Base-by-base conservation (phyloP, 306 rosid genomes). In the Vigna trinervia region DNA sequence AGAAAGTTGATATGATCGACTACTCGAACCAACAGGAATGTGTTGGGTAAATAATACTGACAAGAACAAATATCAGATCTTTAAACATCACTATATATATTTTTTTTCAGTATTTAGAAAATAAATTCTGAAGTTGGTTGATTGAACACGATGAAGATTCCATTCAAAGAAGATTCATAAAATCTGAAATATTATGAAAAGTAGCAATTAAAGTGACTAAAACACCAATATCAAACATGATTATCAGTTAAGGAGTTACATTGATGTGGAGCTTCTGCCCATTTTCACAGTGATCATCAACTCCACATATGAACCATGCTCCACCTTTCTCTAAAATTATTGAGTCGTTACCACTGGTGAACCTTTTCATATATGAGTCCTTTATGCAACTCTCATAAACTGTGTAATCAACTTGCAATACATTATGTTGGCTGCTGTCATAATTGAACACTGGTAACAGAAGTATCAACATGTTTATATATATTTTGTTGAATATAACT, bases 281-380 rank as follows among this genome's bases (percentile, higher is more conserved):
- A 47, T 56, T 66, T 74, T 74, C 63, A 57, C 69, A 65, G 70
- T 46, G 80, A 74, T 80, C 69, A 13, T 50, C 41, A 20, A 57
- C 56, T 5, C 71, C 64, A 67, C 76, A 80, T 30, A 60, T 60
- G 71, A 78, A 70, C 82, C 82, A 47, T 46, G 64, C 2, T 46
- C 34, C 22, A 0, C 80, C 75, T 30, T 47, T 61, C 34, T 52
- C 0, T 58, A 74, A 57, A 74, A 34, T 17, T 14, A 74, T 39
- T 4, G 71, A 65, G 75, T 67, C 71, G 67, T 80, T 73, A 57
- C 84, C 75, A 26, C 65, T 57, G 0, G 2, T 14, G 47, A 74
- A 74, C n/a, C 5, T 61, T 1, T 46, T 17, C 9, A 28, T 28
- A 23, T 73, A 73, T 0, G 84, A 71, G 46, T 66, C 51, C 80